These are phyloP conservation scores for Starmerella floris DNA, from an alignment of 805 yeast genomes.

Conservation along the genomic window DNA sequence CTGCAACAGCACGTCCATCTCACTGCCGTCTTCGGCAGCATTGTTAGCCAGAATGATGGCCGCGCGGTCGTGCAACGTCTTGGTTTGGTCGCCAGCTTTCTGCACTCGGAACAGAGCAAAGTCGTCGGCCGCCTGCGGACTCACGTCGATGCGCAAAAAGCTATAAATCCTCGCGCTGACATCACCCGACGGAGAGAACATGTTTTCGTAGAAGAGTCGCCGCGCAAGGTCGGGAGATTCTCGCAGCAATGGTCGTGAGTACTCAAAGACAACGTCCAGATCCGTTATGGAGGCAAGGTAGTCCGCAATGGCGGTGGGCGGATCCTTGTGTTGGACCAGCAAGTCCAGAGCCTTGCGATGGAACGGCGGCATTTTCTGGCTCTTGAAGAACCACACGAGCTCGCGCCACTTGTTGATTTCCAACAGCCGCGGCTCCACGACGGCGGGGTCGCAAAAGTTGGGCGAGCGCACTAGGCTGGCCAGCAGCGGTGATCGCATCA, in stretches of 20 bases:
- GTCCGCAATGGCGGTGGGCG: conserved; percentile 10
- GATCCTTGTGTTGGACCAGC: conserved; percentile 32
- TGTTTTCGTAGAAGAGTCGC: conserved; percentile 44
- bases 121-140: conserved; percentile 4
- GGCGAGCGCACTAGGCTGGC: conserved; percentile 71
- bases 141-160: neutral
- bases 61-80: conserved; percentile 9
- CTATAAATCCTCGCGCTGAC: neutral
- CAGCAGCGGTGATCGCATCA: conserved; percentile 55
- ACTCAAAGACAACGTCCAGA: conserved; percentile 48
- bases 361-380: conserved; percentile 30
- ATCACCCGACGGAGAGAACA: neutral
- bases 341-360: conserved; percentile 58
- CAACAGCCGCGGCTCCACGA: conserved; percentile 44
- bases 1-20: neutral
- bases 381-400: conserved; percentile 61
- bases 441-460: conserved; percentile 55
- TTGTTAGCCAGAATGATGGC: conserved; percentile 7
- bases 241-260: conserved; percentile 39
- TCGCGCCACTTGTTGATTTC: conserved; percentile 43
- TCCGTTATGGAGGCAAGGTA: conserved; percentile 9
- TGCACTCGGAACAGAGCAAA: conserved; percentile 6
- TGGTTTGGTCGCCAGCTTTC: neutral
- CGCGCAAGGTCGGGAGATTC: conserved; percentile 30
- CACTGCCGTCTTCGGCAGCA: neutral